Conservation (phyloP, 345 rosid genomes). For the Xanthoceras sorbifolium region DNA sequence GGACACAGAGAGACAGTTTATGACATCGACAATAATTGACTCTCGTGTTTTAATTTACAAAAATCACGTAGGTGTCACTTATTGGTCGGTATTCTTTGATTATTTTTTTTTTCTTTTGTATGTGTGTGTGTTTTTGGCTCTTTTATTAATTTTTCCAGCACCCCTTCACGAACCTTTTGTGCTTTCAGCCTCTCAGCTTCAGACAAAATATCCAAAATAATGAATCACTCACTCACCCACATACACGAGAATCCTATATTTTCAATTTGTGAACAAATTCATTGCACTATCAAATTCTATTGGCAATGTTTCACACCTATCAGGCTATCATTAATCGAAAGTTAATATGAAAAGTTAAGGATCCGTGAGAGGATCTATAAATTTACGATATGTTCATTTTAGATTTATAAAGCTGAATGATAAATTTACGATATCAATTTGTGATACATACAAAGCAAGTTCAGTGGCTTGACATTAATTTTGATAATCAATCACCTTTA, state of each 20-base stretch:
- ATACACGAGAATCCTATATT: background rate
- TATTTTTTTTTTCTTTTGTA: background rate
- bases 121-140: too few species aligned
- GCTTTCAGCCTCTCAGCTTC: background rate
- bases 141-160: background rate
- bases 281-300: background rate
- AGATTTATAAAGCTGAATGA: too few species aligned
- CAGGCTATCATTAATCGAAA: too few species aligned
- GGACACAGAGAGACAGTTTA: background rate
- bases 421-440: too few species aligned
- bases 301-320: background rate
- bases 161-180: background rate
- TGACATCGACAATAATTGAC: background rate
- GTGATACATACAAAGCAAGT: background rate
- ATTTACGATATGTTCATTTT: too few species aligned
- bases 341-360: too few species aligned
- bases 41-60: too few species aligned
- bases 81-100: slow-evolving; percentile 1
- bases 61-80: background rate
- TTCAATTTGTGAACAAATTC: background rate
- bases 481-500: background rate
- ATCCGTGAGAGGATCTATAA: background rate
- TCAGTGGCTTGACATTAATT: background rate
- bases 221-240: too few species aligned
- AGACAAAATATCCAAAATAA: background rate